phyloP scores from a whole-genome alignment of 352 stramenopile genomes.

The Globisporangium polare region DNA sequence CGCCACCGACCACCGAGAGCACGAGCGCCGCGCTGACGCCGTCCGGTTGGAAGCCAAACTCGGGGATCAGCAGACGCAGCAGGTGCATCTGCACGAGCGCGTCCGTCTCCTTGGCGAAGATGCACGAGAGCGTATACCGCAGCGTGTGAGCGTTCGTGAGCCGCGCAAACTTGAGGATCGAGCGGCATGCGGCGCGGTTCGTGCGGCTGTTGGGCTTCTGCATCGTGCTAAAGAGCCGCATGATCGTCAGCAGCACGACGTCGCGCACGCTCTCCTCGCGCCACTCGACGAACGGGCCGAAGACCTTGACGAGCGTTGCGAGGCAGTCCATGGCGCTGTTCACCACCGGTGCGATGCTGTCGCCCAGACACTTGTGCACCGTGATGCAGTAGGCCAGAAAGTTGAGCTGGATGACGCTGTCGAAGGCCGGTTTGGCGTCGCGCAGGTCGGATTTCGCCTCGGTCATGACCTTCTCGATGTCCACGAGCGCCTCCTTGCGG shows the following conservation, averaged over 20 bases:
- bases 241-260: slow-evolving; percentile 57
- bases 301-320: slow-evolving; percentile 69
- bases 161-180: slow-evolving; percentile 68
- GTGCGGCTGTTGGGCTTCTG: slow-evolving; percentile 76
- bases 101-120: slow-evolving; percentile 69
- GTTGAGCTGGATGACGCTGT: slow-evolving; percentile 54
- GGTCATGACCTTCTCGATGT: slow-evolving; percentile 62
- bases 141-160: slow-evolving; percentile 63
- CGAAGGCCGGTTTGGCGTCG: slow-evolving; percentile 56
- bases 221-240: slow-evolving; percentile 62
- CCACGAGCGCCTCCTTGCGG: slow-evolving; percentile 72
- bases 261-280: slow-evolving; percentile 56
- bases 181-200: slow-evolving; percentile 70
- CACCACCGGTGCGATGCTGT: slow-evolving; percentile 72
- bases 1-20: slow-evolving; percentile 39
- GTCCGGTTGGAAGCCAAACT: slow-evolving; percentile 75
- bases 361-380: slow-evolving; percentile 50
- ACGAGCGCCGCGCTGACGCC: slow-evolving; percentile 57
- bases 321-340: slow-evolving; percentile 70
- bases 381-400: slow-evolving; percentile 65
- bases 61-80: slow-evolving; percentile 63
- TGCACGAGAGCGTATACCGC: slow-evolving; percentile 64
- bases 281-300: slow-evolving; percentile 72
- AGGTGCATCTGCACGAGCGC: slow-evolving; percentile 80
- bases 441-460: slow-evolving; percentile 71